These are phyloP conservation scores for Apiospora arundinis DNA, from an alignment of 2,329 filamentous ascomycete species.

Conservation along the genomic window DNA sequence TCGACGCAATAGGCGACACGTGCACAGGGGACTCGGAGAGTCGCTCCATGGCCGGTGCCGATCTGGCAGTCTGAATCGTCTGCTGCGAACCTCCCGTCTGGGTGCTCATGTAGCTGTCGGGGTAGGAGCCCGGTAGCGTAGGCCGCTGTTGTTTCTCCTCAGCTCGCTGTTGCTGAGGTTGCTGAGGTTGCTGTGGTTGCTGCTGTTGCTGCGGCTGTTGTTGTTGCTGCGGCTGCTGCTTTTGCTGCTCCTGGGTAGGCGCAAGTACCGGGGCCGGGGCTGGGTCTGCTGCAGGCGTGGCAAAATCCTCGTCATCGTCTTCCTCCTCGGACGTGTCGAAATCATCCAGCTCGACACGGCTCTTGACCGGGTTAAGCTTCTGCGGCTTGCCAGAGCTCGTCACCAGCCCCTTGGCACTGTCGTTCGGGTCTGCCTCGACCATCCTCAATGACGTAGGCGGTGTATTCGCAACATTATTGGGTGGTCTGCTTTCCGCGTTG, in stretches of 20 bases:
- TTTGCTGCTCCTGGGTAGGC: slow-evolving; percentile 25
- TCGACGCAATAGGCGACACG: slow-evolving; percentile 59
- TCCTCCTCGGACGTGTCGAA: slow-evolving; percentile 65
- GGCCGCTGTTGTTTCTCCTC: slow-evolving; percentile 40
- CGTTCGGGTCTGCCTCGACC: slow-evolving; percentile 59
- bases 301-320: slow-evolving; percentile 27
- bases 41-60: slow-evolving; percentile 45
- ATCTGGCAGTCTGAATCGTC: slow-evolving; percentile 41
- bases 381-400: slow-evolving; percentile 49
- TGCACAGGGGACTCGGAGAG: slow-evolving; percentile 73
- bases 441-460: slow-evolving; percentile 62
- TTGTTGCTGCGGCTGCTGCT: slow-evolving; percentile 29
- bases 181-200: slow-evolving; percentile 9
- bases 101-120: slow-evolving; percentile 46
- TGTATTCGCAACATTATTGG: slow-evolving; percentile 62
- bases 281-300: too few species aligned
- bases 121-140: slow-evolving; percentile 47
- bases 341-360: slow-evolving; percentile 72
- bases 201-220: slow-evolving; percentile 31
- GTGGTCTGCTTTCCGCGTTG: slow-evolving; percentile 45
- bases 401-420: slow-evolving; percentile 33
- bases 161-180: slow-evolving; percentile 29
- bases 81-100: slow-evolving; percentile 40
- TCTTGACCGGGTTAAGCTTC: slow-evolving; percentile 64
- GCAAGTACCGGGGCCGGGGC: neutral